phyloP scores from a whole-genome alignment of 2,329 filamentous ascomycete species.

The Cordyceps farinosa region DNA sequence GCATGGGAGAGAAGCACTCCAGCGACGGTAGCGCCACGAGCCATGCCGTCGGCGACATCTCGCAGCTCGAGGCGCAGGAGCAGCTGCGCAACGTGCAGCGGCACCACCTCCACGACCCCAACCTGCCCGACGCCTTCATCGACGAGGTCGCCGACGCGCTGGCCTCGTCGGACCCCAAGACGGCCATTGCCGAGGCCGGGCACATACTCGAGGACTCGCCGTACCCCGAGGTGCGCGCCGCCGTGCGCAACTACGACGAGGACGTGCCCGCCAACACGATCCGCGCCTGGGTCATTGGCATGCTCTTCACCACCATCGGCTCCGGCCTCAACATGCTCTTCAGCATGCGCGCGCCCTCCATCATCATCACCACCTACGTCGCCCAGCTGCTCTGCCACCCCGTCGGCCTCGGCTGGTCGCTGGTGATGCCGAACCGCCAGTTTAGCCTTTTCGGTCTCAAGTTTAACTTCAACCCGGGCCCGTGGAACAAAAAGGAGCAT shows the following conservation, averaged over 20 bases:
- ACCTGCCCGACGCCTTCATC: conserved; percentile 51
- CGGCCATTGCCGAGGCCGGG: conserved; percentile 81
- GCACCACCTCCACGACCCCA: conserved; percentile 47
- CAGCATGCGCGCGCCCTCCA: conserved; percentile 42
- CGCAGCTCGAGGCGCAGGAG: conserved; percentile 11
- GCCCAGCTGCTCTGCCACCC: conserved; percentile 43
- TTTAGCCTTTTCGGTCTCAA: conserved; percentile 24
- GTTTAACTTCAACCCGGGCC: conserved; percentile 37
- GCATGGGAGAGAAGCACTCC: conserved; percentile 9
- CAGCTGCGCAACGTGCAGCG: conserved; percentile 35
- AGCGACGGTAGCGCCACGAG: background rate
- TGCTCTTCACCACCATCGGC: conserved; percentile 44
- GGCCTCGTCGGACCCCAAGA: conserved; percentile 48
- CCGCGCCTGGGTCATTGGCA: conserved; percentile 41
- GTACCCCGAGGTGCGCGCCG: conserved; percentile 18
- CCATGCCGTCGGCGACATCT: conserved; percentile 7
- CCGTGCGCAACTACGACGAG: conserved; percentile 17
- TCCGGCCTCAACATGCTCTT: conserved; percentile 47
- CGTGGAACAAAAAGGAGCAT: conserved; percentile 47
- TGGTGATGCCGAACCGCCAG: conserved; percentile 34
- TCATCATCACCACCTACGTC: conserved; percentile 43
- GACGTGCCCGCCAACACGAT: conserved; percentile 33
- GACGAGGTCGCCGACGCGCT: conserved; percentile 51
- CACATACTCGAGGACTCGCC: conserved; percentile 33
- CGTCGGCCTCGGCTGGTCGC: conserved; percentile 37